A percentile compares a stretch with the other conserved stretches of the same genome.
Conservation (phyloP, 805 yeast species). For the Teunomyces funiuensis region DNA sequence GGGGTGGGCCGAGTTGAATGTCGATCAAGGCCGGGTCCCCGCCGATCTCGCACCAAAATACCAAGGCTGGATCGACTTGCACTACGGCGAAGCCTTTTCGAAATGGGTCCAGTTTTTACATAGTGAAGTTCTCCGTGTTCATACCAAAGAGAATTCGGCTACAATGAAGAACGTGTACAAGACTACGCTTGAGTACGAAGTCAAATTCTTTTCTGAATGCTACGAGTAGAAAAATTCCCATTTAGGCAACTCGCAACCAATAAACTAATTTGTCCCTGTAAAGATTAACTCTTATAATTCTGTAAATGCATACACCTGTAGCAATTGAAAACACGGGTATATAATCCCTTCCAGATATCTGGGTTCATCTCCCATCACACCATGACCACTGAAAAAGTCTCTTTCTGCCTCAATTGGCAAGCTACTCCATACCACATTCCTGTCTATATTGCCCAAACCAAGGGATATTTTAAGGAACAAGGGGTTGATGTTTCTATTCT, state of each 20-base stretch:
- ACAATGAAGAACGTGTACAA: constrained; percentile 26
- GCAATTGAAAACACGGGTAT: not conserved
- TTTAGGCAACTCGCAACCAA: not conserved
- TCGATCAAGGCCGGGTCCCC: constrained; percentile 15
- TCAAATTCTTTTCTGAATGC: constrained; percentile 48
- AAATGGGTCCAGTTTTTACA: constrained; percentile 49
- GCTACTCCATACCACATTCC: constrained; percentile 59
- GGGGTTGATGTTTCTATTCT: constrained; percentile 52
- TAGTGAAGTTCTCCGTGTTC: constrained; percentile 41
- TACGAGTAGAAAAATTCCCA: constrained; percentile 20
- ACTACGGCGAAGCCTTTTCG: constrained; percentile 48
- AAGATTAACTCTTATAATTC: not conserved
- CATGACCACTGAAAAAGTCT: constrained; percentile 48
- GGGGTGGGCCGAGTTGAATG: constrained; percentile 49
- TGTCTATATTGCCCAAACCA: constrained; percentile 47
- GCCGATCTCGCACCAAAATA: constrained; percentile 42
- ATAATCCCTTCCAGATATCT: not conserved
- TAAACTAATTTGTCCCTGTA: no score
- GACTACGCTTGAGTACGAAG: constrained; percentile 40
- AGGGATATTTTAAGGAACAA: constrained; percentile 51
- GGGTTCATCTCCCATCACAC: not conserved
- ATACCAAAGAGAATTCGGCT: constrained; percentile 18
- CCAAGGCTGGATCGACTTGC: constrained; percentile 53
- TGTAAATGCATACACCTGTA: not conserved
- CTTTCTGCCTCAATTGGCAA: constrained; percentile 55